Evolutionary conservation across 345 rosid species (phyloP).

Genomic region (Citrus cavaleriei): DNA sequence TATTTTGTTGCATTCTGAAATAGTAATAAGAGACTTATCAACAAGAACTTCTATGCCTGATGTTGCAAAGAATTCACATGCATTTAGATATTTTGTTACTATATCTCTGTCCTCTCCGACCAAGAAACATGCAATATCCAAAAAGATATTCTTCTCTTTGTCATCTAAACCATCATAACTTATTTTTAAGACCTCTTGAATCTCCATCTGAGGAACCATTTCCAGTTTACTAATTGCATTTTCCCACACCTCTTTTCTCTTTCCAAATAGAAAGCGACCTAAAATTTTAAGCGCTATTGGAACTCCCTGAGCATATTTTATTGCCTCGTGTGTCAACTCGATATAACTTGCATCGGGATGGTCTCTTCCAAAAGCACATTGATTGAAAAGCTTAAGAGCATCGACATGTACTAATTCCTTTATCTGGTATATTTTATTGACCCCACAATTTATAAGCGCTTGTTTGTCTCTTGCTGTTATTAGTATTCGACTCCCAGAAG

Average conservation of each 20-base stretch:
- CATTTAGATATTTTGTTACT: constrained; percentile 15
- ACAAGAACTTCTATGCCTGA: not conserved
- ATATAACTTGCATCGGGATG: not conserved
- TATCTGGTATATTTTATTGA: no score
- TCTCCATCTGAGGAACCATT: not conserved
- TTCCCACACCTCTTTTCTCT: not conserved
- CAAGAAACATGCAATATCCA: constrained; percentile 43
- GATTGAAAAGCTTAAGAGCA: no score
- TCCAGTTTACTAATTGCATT: not conserved
- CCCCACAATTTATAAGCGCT: no score
- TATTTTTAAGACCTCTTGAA: constrained; percentile 1
- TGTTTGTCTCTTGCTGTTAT: no score
- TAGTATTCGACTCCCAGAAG: no score
- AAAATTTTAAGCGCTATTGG: constrained; percentile 20
- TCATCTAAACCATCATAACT: constrained; percentile 9
- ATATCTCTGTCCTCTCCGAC: constrained; percentile 12
- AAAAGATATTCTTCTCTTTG: constrained; percentile 27
- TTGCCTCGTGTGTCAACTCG: not conserved
- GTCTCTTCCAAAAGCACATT: no score
- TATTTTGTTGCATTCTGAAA: not conserved
- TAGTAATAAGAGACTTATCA: constrained; percentile 29
- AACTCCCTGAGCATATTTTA: constrained; percentile 8
- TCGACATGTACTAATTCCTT: no score
- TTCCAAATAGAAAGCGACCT: constrained; percentile 2
- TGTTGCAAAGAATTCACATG: not conserved